Conservation (phyloP, 441 rosid genomes). For the Aquilaria agallochum region DNA sequence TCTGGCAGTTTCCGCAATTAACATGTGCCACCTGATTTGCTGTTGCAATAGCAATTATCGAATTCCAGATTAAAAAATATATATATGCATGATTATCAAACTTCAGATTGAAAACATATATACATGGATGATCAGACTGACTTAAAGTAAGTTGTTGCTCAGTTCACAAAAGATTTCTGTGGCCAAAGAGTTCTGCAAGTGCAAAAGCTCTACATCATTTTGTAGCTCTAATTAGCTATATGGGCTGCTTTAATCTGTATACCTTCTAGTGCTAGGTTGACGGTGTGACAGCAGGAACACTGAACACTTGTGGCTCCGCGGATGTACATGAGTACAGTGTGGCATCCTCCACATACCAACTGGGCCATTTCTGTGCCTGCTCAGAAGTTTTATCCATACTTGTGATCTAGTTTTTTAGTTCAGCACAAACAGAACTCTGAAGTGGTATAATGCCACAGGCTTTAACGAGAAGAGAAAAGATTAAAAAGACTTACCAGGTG, state of each 20-base stretch:
- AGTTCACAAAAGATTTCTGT: too few relatives aligned
- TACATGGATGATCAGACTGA: too few relatives aligned
- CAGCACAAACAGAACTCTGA: background rate
- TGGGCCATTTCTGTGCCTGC: conserved; percentile 99
- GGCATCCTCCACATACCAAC: conserved; percentile 97
- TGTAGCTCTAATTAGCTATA: background rate
- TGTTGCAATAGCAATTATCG: conserved; percentile 20
- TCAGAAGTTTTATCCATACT: background rate
- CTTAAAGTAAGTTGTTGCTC: too few relatives aligned
- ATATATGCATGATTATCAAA: too few relatives aligned
- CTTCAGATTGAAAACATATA: too few relatives aligned
- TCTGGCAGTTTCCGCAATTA: conserved; percentile 90
- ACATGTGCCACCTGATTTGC: conserved; percentile 98
- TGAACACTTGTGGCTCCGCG: conserved; percentile 99
- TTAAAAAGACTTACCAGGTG: conserved; percentile 55
- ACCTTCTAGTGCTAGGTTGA: conserved; percentile 95
- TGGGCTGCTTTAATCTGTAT: background rate
- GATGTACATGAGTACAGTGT: conserved; percentile 92
- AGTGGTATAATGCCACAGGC: background rate
- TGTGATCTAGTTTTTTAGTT: too few relatives aligned
- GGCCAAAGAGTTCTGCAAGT: too few relatives aligned
- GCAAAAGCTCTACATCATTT: background rate
- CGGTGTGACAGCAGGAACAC: conserved; percentile 96
- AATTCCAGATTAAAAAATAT: too few relatives aligned
- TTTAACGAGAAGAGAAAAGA: background rate